Percentiles rank a stretch among this genome's conserved stretches.
phyloP scores from a whole-genome alignment of 2,329 filamentous ascomycete genomes.

The Didymella pomorum region DNA sequence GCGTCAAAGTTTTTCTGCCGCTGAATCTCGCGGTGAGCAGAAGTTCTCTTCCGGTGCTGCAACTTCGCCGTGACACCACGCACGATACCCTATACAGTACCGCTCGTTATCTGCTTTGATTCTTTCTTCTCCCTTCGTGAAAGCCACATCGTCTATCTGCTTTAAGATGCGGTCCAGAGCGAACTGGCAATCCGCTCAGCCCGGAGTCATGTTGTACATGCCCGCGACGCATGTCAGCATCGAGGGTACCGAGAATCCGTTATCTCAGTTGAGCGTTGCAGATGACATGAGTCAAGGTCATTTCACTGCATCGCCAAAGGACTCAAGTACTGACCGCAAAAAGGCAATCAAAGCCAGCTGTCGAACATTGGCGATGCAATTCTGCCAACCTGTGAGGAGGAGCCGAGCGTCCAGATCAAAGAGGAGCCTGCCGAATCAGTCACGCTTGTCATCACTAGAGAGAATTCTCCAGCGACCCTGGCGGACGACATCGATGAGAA shows the following conservation, averaged over 20 bases:
- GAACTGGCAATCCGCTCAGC: background rate
- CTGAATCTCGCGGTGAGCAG: background rate
- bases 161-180: background rate
- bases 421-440: background rate
- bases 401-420: background rate
- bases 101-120: background rate
- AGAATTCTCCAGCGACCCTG: background rate
- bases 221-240: background rate
- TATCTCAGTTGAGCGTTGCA: background rate
- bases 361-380: background rate
- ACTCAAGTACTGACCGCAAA: background rate
- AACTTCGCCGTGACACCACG: background rate
- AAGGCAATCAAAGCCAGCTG: background rate
- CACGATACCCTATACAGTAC: background rate
- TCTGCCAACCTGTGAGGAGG: background rate
- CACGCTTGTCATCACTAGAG: background rate
- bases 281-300: background rate
- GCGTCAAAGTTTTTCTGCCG: background rate
- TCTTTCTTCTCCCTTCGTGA: background rate
- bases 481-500: background rate
- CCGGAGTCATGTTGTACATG: slow-evolving; percentile 3
- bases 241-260: background rate
- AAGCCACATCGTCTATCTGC: background rate
- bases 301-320: background rate
- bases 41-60: background rate